Base-by-base conservation (phyloP, 129 eudicot genomes). In the Pulicaria dysenterica region DNA sequence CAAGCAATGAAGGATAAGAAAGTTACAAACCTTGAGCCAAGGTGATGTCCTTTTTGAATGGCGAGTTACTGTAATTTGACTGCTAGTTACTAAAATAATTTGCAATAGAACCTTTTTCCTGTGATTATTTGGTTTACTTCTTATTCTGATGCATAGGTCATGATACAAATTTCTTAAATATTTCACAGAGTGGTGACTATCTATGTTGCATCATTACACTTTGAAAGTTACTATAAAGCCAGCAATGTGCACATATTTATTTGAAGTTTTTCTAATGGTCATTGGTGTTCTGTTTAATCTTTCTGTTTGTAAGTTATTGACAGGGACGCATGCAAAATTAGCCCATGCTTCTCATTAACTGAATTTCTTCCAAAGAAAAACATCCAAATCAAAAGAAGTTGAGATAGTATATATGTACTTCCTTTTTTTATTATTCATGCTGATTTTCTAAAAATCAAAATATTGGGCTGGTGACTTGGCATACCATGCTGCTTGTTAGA, bases 361-460 rank as follows among this genome's bases (percentile, higher is more conserved):
- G 70, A 65, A 64, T 43, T 64, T 42, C 38, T 64, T 14, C 6
- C 54, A 44, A 66, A 24, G 24, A 34, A 46, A 46, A 66, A 66
- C n/a, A 9, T 46, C 31, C 45, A 3, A 47, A 11, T 31, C 43
- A 31, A 45, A 24, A 46, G 46, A 47, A 66, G 42, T 64, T 16
- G 16, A 64, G 16, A 44, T 65, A 46, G 70, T 5, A 45, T 3
- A 65, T 9, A 44, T 65, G 6, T 65, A 0, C 44, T 31, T 64
- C 40, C 17, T 7, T 66, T 48, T 2, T 5, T 66, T 46, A 24
- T 1, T 24, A 31, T 34, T 31, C 39, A 47, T 47, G 8, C 13
- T 31, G 8, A 5, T 46, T 47, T 66, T 48, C n/a, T 44, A 17
- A 16, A 64, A 63, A 17, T 9, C 16, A 24, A 51, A 51, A 64